Base-by-base conservation (phyloP, 257 asterid genomes). In the Striga asiatica region DNA sequence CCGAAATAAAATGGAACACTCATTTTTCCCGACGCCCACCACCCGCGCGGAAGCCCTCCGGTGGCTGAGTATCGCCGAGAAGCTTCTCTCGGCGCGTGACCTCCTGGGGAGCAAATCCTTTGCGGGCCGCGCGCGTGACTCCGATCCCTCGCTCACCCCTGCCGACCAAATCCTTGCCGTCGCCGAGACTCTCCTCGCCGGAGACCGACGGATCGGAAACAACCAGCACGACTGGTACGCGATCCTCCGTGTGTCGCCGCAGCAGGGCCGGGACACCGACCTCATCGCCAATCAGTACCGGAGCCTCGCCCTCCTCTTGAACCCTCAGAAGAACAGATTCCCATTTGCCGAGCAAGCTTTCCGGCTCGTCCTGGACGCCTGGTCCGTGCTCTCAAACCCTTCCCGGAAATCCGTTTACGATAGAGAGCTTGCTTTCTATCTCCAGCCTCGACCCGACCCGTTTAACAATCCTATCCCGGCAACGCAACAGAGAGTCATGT, bases 281-380 rank as follows among this genome's bases (percentile, higher is more conserved):
- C 78, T 81, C 35, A 68, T 87, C 45, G 76, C 93, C 12, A 35
- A 72, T 24, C 92, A 82, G 77, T 87, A 87, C 54, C 80, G 89
- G 2, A 75, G 69, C 22, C 81, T 91, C 2, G 82, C 86, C 0
- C 63, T 82, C 0, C 29, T 77, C 0, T 73, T 92, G 4, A 78
- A 82, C 69, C 98, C 98, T 1, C 87, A 79, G 62, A 81, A 71
- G 35, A 92, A 88, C 46, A 81, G 54, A 49, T 76, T 77, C 22
- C 88, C 95, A 35, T 82, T 78, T 48, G 78, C 97, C 7, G 97
- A 84, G n/a, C 88, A 81, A 20, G 99, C 99, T 24, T 92, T 82
- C 61, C 75, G 83, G 0, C 76, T 79, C 22, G 92, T 85, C 11
- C 54, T 82, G 21, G 91, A 81, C 46, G 99, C 99, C 0, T 92